phyloP scores from a whole-genome alignment of 192 early-diverging fungal genomes.

The Rhizoclosmatium globosum region DNA sequence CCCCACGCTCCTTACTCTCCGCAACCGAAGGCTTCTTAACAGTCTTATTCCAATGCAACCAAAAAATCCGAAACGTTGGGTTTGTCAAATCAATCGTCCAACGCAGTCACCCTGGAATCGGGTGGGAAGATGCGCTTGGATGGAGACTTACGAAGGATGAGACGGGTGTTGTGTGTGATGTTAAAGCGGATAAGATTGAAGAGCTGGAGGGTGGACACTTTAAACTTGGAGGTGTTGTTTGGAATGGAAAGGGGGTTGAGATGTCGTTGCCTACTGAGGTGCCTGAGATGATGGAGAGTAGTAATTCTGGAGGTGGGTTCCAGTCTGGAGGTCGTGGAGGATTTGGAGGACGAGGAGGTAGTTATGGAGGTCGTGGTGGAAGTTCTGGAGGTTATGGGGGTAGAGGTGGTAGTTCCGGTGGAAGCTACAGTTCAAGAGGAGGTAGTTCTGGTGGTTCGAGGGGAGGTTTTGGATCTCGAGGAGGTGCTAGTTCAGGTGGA shows the following conservation, averaged over 20 bases:
- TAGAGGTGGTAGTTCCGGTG: constrained; percentile 50
- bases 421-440: constrained; percentile 42
- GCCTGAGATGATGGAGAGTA: constrained; percentile 77
- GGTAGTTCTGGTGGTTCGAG: constrained; percentile 51
- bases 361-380: constrained; percentile 54
- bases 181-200: constrained; percentile 74
- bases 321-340: constrained; percentile 21
- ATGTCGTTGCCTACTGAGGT: constrained; percentile 76
- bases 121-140: constrained; percentile 71
- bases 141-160: constrained; percentile 89
- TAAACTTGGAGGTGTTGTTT: constrained; percentile 70
- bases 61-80: constrained; percentile 81
- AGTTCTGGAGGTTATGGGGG: constrained; percentile 34
- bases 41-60: constrained; percentile 73
- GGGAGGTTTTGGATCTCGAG: constrained; percentile 57
- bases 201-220: constrained; percentile 54
- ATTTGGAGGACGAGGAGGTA: constrained; percentile 30
- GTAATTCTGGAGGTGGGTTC: constrained; percentile 18
- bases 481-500: constrained; percentile 51
- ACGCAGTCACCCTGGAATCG: constrained; percentile 73
- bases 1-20: constrained; percentile 81
- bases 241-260: constrained; percentile 74
- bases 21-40: constrained; percentile 86
- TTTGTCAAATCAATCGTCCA: constrained; percentile 83
- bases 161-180: constrained; percentile 86